Base-by-base conservation (phyloP, 257 asterid species). In the Perilla frutescens region DNA sequence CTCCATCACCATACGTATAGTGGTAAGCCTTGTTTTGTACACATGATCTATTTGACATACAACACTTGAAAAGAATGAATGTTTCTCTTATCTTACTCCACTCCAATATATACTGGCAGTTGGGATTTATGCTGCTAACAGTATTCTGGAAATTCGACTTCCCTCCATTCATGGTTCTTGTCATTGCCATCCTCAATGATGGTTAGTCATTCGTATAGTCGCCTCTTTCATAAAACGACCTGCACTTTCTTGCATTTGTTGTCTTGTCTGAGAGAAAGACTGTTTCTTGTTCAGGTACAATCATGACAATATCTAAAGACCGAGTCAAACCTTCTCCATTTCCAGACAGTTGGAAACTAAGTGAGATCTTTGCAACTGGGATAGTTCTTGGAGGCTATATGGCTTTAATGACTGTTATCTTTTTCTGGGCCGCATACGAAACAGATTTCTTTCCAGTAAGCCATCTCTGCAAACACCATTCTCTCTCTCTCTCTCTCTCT, bases 141-240 rank as follows among this genome's bases (percentile, higher is more conserved):
- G 89, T 84, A 8, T 81, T 89, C 73, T 87, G 96, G 92, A 71
- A 76, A 77, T 89, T 83, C 15, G 85, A 87, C 80, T 89, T 88
- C 45, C 90, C 92, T 57, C 95, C 95, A 5, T 88, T 89, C 40
- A 89, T 89, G 96, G 92, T 87, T 59, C 89, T 89, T 51, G 87
- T 89, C 76, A 89, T 89, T 51, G 96, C 96, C 64, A 85, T 87
- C 64, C 87, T 89, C 55, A 89, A 89, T 53, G 90, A 89, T 20
- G 96, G 96, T 88, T 8, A 62, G 36, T 44, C 45, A 48, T 13
- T 15, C 26, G 26, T 20, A 20, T 20, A 0, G 26, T 20, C 20
- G 4, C 44, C 40, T 20, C 4, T 53, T 7, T 45, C 6, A 7
- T 65, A 45, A 51, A 47, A 20, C 8, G 8, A 29, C 3, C 3